A percentile compares a stretch with the other conserved stretches of the same genome.
Conservation (phyloP, 2,329 filamentous ascomycete species). For the Aspergillus piperis region DNA sequence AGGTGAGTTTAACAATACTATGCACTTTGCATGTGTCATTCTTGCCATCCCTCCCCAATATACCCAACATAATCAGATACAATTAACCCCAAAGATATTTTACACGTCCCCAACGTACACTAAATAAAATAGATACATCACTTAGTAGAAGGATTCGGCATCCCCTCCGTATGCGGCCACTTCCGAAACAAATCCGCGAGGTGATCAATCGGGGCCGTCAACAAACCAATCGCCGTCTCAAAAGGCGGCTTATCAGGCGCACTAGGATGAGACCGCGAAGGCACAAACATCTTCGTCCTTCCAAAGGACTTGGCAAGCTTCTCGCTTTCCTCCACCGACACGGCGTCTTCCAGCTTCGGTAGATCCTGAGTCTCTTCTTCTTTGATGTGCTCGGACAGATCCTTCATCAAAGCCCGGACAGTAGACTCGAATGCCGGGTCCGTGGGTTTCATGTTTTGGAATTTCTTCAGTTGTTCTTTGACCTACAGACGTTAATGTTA, state of each 20-base stretch:
- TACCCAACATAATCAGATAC: no score
- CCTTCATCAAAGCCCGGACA: slow-evolving; percentile 45
- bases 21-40: no score
- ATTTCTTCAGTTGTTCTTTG: slow-evolving; percentile 51
- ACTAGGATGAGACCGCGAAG: slow-evolving; percentile 52
- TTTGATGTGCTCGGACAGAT: slow-evolving; percentile 49
- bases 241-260: slow-evolving; percentile 56
- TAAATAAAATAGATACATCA: background rate
- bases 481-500: slow-evolving; percentile 37
- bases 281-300: slow-evolving; percentile 55
- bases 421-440: slow-evolving; percentile 45
- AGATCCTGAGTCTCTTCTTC: slow-evolving; percentile 54
- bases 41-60: no score
- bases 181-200: slow-evolving; percentile 56
- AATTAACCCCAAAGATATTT: no score
- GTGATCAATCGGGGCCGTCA: slow-evolving; percentile 59
- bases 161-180: slow-evolving; percentile 30
- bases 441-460: slow-evolving; percentile 47
- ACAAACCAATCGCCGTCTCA: slow-evolving; percentile 55
- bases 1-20: no score
- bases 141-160: slow-evolving; percentile 10
- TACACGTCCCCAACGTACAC: no score
- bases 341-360: slow-evolving; percentile 47
- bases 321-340: slow-evolving; percentile 37
- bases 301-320: slow-evolving; percentile 47